Evolutionary conservation across 2,329 filamentous ascomycete species (phyloP), one percentile per base, ranked within the genome.

Genomic region (Aureobasidium sp.): DNA sequence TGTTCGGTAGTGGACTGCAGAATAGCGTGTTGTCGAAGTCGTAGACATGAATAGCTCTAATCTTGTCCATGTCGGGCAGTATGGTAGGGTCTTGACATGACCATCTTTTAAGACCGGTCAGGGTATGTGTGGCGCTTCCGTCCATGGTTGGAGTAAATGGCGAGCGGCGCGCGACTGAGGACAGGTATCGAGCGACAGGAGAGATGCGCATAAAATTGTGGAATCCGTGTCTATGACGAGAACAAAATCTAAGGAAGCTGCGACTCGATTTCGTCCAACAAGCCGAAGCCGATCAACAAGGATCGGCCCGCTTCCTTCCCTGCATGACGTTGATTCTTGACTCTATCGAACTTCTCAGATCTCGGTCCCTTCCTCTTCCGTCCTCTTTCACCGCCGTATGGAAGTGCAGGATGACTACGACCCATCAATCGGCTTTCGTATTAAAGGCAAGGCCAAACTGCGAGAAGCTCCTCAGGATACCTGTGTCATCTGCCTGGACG

Each of bases 1-100:
- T 85, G 70, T 97, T 97, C 1, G 94, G 94, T 1, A 96, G 79
- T 6, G 94, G 94, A 15, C 90, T 96, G 69, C 87, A 86, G 79
- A 99, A 99, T 53, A 99, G 78, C 41, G 93, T 97, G 72, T 99
- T 97, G 76, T 99, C 94, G 74, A 97, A 99, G 75, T 99, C 94
- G 78, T 97, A 97, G 68, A 99, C 84, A 72, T 97, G 93, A 58
- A 99, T 85, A 9, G 85, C 78, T 72, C 85, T 90, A 75, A 97
- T 87, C 61, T 84, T 80, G 46, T 88, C 80, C 12, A 86, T 80
- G 36, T 84, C 83, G 69, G 91, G 90, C 37, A 94, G 79, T 64
- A 87, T 82, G 71, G 85, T 87, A 13, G 47, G 47, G 70, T 86
- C 85, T 64, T 87, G 78, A 68, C 91, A 85, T 44, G 90, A 96